Conservation (phyloP, 768 basidiomycete species). For the Hygrophoropsis aurantiaca region DNA sequence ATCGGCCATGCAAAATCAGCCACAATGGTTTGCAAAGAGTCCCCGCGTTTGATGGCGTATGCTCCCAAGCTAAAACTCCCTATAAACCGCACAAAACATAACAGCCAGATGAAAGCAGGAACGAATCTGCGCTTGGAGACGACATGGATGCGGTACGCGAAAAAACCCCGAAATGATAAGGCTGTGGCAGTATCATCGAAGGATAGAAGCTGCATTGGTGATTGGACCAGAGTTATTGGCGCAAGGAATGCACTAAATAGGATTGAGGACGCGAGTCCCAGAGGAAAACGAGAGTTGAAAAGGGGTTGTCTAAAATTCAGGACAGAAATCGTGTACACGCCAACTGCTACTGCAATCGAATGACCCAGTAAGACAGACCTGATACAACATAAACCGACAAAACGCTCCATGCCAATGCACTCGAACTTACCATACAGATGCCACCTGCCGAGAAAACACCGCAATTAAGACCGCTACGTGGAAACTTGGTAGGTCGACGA, state of each 20-base stretch:
- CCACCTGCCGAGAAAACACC: too few relatives aligned
- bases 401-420: not conserved
- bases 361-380: slow-evolving; percentile 19
- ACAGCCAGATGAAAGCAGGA: slow-evolving; percentile 11
- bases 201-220: slow-evolving; percentile 7
- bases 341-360: slow-evolving; percentile 17
- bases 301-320: slow-evolving; percentile 17
- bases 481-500: slow-evolving; percentile 9
- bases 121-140: slow-evolving; percentile 12
- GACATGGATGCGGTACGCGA: slow-evolving; percentile 20
- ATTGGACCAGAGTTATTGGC: slow-evolving; percentile 15
- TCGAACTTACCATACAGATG: slow-evolving; percentile 4
- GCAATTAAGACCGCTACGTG: not conserved
- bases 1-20: slow-evolving; percentile 16
- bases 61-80: slow-evolving; percentile 12
- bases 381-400: too few relatives aligned
- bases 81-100: slow-evolving; percentile 14
- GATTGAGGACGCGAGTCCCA: slow-evolving; percentile 16
- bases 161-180: slow-evolving; percentile 18
- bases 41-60: slow-evolving; percentile 9
- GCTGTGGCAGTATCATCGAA: too few relatives aligned
- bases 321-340: slow-evolving; percentile 22
- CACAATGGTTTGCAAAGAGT: not conserved
- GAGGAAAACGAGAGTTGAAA: slow-evolving; percentile 8
- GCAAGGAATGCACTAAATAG: slow-evolving; percentile 25